Conservation (phyloP, 2,329 filamentous ascomycete species). For the Paecilomyces sp. region DNA sequence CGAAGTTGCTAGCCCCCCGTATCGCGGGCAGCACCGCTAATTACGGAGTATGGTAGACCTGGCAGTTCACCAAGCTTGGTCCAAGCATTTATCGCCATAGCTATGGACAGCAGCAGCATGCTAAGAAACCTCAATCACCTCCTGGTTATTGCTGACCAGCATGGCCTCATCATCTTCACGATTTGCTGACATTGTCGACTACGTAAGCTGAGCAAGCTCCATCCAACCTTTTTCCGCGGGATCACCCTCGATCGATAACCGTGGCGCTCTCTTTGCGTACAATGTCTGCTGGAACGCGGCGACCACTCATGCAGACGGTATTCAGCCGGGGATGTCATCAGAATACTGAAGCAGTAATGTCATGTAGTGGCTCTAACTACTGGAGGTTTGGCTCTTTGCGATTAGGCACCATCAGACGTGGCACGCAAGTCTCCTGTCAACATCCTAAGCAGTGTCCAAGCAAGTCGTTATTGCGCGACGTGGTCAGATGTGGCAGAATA, state of each 20-base stretch:
- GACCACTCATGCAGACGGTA: neutral
- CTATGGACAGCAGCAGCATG: neutral
- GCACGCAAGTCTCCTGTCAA: neutral
- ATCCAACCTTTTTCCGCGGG: neutral
- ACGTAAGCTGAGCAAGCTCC: neutral
- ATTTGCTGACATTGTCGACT: neutral
- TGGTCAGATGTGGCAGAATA: neutral
- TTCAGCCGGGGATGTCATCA: neutral
- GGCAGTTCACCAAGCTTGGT: neutral
- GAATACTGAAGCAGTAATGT: neutral
- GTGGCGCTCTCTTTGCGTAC: neutral
- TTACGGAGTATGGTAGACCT: no score
- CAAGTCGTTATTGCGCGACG: neutral
- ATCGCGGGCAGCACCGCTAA: neutral
- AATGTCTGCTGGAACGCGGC: neutral
- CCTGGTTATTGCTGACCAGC: neutral
- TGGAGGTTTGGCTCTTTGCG: neutral
- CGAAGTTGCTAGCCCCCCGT: neutral
- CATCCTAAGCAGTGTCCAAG: neutral
- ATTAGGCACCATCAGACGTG: neutral
- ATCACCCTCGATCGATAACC: neutral
- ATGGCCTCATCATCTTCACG: neutral
- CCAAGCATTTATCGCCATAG: neutral
- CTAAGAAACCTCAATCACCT: neutral
- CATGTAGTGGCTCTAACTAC: neutral